phyloP scores from a whole-genome alignment of 148 eudicot species.

The Silene uniflora region DNA sequence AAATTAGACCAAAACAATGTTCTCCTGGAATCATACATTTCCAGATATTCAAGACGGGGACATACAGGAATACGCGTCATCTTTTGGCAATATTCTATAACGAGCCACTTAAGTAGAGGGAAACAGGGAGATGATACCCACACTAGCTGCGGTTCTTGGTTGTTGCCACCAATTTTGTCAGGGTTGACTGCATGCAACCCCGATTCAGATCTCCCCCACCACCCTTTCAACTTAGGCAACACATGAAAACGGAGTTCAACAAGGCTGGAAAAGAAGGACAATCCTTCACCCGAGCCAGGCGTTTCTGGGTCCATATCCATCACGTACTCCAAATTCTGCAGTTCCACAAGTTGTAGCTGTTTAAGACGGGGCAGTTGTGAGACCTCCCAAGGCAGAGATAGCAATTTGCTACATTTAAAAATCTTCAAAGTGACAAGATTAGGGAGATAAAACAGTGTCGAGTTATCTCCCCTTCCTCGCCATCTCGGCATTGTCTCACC shows the following conservation, averaged over 20 bases:
- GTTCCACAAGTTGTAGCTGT: background rate
- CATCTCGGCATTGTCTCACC: constrained; percentile 20
- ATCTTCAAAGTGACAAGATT: constrained; percentile 16
- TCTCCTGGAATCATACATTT: constrained; percentile 2
- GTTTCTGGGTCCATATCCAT: background rate
- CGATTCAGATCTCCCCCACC: background rate
- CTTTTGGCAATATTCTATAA: background rate
- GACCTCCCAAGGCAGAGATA: background rate
- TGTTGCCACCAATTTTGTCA: too few species aligned
- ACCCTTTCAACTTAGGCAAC: constrained; percentile 8
- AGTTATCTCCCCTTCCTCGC: background rate
- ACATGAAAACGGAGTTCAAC: background rate
- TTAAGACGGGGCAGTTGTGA: background rate
- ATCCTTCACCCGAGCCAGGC: background rate
- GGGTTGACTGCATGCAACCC: too few species aligned
- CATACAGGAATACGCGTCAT: background rate
- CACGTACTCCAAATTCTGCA: constrained; percentile 9
- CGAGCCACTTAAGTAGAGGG: background rate
- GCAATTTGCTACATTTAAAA: background rate
- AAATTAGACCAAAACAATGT: background rate
- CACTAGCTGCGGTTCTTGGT: background rate
- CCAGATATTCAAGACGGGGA: background rate
- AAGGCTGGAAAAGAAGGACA: background rate
- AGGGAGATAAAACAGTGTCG: constrained; percentile 5
- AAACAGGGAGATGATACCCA: background rate